These are phyloP conservation scores for Colletotrichum siamense DNA, from an alignment of 2,329 filamentous ascomycete species.

Conservation along the genomic window DNA sequence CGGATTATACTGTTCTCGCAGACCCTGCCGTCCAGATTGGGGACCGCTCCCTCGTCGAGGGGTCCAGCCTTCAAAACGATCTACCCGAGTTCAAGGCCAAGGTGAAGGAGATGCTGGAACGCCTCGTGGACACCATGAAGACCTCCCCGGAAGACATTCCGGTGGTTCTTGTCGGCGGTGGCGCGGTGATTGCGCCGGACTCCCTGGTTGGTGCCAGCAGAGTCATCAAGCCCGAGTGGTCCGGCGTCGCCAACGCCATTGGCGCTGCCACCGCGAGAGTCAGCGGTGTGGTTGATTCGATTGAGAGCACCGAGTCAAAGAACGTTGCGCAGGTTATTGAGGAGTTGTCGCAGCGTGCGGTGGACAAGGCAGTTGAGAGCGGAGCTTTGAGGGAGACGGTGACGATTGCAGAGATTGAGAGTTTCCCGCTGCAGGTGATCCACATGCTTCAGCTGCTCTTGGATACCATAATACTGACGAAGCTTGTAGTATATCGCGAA, in stretches of 20 bases:
- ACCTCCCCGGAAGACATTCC: slow-evolving; percentile 63
- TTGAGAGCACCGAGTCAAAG: slow-evolving; percentile 39
- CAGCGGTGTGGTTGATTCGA: slow-evolving; percentile 56
- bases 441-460: fast-evolving
- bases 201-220: slow-evolving; percentile 59
- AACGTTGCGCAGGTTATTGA: not conserved
- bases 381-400: not conserved
- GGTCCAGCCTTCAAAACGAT: not conserved
- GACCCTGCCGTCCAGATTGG: not conserved
- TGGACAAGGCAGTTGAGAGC: not conserved
- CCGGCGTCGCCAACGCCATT: slow-evolving; percentile 68
- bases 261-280: slow-evolving; percentile 68
- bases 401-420: not conserved
- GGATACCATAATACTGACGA: fast-evolving
- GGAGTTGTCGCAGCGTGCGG: not conserved
- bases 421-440: not conserved
- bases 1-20: not conserved
- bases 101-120: not conserved
- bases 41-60: not conserved
- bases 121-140: slow-evolving; percentile 54
- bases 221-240: slow-evolving; percentile 62
- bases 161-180: slow-evolving; percentile 68
- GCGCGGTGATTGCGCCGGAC: slow-evolving; percentile 33
- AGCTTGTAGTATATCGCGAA: not conserved
- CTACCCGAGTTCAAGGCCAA: not conserved